Evolutionary conservation across 306 rosid species (phyloP), one percentile per base, ranked within the genome.

Genomic region (Acacia melanoxylon): DNA sequence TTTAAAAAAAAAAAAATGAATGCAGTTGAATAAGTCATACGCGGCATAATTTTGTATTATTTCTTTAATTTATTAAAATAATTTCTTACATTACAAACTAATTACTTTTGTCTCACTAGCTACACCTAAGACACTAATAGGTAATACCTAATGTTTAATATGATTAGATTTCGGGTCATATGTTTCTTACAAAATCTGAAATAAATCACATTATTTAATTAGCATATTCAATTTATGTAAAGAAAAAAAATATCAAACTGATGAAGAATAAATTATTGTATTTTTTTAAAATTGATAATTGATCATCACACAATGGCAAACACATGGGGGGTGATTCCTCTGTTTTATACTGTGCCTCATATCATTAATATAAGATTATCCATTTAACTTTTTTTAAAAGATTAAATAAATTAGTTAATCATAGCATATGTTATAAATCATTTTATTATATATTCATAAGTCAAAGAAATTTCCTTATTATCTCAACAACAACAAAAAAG

Each of bases 241-340:
- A 37, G 2, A 2, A 16, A 68, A 35, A 33, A 15, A 35, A 29
- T 29, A 29, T 29, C 2, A 29, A 29, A 29, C 31, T 29, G 31
- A 29, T 29, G 2, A 29, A 29, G 31, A 29, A 29, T 29, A 29
- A 65, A 65, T 22, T 58, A 22, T 61, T 25, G 16, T 1, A 4
- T 61, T 10, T 62, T 62, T 27, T 29, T n/a, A n/a, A 1, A 14
- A 31, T 63, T 5, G 8, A 65, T 52, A 79, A 24, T 37, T 20
- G 75, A 61, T 59, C 35, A 61, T 61, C 67, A 25, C 65, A 80
- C 45, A 65, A 40, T 41, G 83, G n/a, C 74, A 66, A 66, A 80
- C 83, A 78, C 77, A 78, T 80, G 31, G 84, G 77, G 79, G 75
- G 22, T 16, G 44, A 58, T 54, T 56, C 35, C 41, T 33, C 61